Evolutionary conservation across 352 stramenopile species (phyloP).

Genomic region (Pelagophyceae sp.): DNA sequence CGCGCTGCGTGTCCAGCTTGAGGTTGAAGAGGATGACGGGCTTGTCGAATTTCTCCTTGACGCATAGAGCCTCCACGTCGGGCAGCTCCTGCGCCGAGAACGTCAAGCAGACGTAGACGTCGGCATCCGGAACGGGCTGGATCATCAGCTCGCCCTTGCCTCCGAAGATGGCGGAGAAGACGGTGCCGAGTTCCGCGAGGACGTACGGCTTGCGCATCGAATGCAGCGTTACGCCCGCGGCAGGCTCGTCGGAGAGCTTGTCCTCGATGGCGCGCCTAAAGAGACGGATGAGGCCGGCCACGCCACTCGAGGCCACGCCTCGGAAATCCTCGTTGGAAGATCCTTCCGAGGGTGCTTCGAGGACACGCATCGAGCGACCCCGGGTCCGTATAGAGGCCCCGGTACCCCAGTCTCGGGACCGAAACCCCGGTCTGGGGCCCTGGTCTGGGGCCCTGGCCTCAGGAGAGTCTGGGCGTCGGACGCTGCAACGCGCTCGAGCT

Average conservation of each 20-base stretch:
- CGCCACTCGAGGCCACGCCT: no score
- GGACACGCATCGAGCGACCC: no score
- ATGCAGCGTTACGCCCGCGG: constrained; percentile 42
- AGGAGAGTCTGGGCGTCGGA: no score
- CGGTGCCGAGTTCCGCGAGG: constrained; percentile 5
- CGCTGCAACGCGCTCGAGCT: constrained; percentile 40
- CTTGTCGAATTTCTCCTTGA: constrained; percentile 31
- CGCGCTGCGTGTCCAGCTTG: constrained; percentile 61
- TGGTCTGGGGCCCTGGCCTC: no score
- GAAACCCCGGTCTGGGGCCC: no score
- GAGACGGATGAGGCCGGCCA: no score
- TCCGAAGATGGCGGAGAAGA: constrained; percentile 23
- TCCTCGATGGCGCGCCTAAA: constrained; percentile 46
- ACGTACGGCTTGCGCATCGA: constrained; percentile 31
- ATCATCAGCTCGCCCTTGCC: constrained; percentile 27
- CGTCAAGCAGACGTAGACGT: constrained; percentile 59
- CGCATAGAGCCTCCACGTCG: constrained; percentile 57
- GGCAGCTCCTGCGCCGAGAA: constrained; percentile 61
- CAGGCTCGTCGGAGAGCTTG: constrained; percentile 33
- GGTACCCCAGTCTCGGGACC: no score
- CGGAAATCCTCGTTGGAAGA: no score
- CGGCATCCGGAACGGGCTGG: constrained; percentile 39
- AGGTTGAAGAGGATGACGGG: constrained; percentile 68
- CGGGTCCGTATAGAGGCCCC: no score
- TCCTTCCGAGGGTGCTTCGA: no score